Evolutionary conservation across 495 filamentous ascomycete species (phyloP).

Genomic region (Talaromyces liani): DNA sequence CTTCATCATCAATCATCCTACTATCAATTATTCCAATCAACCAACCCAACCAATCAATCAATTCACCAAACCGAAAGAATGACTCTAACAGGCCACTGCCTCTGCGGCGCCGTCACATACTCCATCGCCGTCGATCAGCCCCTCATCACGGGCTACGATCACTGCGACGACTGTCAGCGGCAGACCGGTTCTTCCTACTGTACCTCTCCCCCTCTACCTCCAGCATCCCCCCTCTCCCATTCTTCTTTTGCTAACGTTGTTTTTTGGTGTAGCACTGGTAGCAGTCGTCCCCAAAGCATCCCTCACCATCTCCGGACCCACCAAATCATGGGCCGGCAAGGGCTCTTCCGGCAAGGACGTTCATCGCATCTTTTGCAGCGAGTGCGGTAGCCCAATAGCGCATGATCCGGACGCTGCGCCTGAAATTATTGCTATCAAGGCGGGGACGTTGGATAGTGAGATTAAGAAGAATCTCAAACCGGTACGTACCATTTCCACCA

Average conservation of each 20-base stretch:
- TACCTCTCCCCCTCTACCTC: constrained; percentile 20
- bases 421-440: constrained; percentile 62
- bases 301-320: constrained; percentile 51
- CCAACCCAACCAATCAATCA: too few species aligned
- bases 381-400: constrained; percentile 62
- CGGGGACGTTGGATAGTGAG: constrained; percentile 51
- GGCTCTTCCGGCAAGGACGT: constrained; percentile 51
- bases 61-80: constrained; percentile 27
- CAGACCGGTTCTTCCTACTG: constrained; percentile 64
- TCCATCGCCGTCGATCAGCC: constrained; percentile 47
- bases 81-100: constrained; percentile 61
- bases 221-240: not conserved
- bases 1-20: too few species aligned
- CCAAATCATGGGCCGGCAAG: constrained; percentile 51
- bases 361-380: constrained; percentile 60
- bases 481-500: constrained; percentile 23
- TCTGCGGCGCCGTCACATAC: constrained; percentile 63
- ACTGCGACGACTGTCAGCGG: constrained; percentile 68
- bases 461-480: constrained; percentile 64
- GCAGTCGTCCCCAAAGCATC: constrained; percentile 56
- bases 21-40: too few species aligned
- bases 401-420: constrained; percentile 62
- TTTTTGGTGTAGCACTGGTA: constrained; percentile 45
- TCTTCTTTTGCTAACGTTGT: not conserved
- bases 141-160: constrained; percentile 54